Percentiles rank a stretch among this genome's conserved stretches.
Evolutionary conservation across 2,329 filamentous ascomycete genomes (phyloP).

Genomic region (Fusarium sp.): DNA sequence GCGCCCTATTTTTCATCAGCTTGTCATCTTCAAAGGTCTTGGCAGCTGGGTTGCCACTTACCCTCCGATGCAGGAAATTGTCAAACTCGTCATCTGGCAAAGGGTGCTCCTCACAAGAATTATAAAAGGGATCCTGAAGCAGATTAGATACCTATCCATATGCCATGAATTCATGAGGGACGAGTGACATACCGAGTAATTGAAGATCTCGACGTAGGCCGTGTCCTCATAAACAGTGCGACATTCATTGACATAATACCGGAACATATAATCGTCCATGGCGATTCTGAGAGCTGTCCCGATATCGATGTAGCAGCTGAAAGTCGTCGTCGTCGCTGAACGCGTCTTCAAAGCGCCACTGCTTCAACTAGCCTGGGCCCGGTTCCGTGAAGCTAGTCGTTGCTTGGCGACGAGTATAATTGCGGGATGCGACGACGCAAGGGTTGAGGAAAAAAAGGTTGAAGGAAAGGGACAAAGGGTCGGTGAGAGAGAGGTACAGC

Average conservation of each 20-base stretch:
- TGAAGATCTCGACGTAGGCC: slow-evolving; percentile 69
- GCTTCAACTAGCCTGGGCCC: slow-evolving; percentile 10
- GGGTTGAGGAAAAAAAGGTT: not conserved
- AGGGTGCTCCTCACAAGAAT: slow-evolving; percentile 64
- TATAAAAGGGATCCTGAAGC: slow-evolving; percentile 61
- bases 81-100: slow-evolving; percentile 67
- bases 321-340: slow-evolving; percentile 5
- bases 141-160: not conserved
- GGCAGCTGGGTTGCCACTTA: slow-evolving; percentile 48
- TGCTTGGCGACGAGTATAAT: slow-evolving; percentile 27
- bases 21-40: not conserved
- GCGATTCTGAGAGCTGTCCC: not conserved
- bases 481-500: slow-evolving; percentile 31
- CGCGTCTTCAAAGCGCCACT: slow-evolving; percentile 27
- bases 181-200: slow-evolving; percentile 64
- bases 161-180: not conserved
- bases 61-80: slow-evolving; percentile 65
- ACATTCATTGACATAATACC: slow-evolving; percentile 61
- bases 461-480: slow-evolving; percentile 7
- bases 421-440: slow-evolving; percentile 2
- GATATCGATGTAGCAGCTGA: not conserved
- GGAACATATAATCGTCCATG: slow-evolving; percentile 73
- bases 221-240: slow-evolving; percentile 64
- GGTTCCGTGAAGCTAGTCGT: slow-evolving; percentile 24
- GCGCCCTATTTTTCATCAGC: slow-evolving; percentile 57